phyloP scores from a whole-genome alignment of 768 basidiomycete species.

The Hortiboletus campestris region DNA sequence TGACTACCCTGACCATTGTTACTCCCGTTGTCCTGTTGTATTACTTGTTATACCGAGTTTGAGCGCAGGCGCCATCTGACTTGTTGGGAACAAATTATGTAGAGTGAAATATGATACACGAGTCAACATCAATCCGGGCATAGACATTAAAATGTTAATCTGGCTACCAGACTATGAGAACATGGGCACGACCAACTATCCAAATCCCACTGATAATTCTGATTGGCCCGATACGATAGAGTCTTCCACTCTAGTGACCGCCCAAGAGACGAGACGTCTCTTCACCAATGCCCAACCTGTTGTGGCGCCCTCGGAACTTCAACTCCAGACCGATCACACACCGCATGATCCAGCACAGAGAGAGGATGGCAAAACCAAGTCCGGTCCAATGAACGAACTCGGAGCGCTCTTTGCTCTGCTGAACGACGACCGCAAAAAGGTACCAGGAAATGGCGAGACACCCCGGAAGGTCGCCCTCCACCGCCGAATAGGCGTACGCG shows the following conservation, averaged over 20 bases:
- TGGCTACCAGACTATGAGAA: background rate
- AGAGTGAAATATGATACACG: conserved; percentile 11
- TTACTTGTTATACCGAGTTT: conserved; percentile 3
- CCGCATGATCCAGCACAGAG: conserved; percentile 63
- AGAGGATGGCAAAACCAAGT: conserved; percentile 59
- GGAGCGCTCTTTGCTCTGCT: conserved; percentile 41
- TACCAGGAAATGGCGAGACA: conserved; percentile 66
- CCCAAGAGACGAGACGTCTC: conserved; percentile 35
- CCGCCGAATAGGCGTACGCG: conserved; percentile 63
- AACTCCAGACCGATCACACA: conserved; percentile 42
- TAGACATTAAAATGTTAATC: conserved; percentile 1
- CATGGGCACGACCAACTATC: conserved; percentile 7
- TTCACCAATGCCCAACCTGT: conserved; percentile 31
- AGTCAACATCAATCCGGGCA: conserved; percentile 1
- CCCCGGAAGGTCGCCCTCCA: conserved; percentile 67
- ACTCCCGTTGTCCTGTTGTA: conserved; percentile 20
- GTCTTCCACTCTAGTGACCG: conserved; percentile 12
- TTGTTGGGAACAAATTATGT: conserved; percentile 15
- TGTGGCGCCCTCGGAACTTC: conserved; percentile 33
- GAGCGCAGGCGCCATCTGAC: conserved; percentile 10
- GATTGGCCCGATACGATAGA: background rate
- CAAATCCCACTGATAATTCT: background rate
- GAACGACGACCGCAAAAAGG: conserved; percentile 62
- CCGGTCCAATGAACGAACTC: conserved; percentile 68
- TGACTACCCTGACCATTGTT: conserved; percentile 12